Evolutionary conservation across 2,329 filamentous ascomycete species (phyloP), one percentile per base, ranked within the genome.

Genomic region (Bipolaris zeicola): DNA sequence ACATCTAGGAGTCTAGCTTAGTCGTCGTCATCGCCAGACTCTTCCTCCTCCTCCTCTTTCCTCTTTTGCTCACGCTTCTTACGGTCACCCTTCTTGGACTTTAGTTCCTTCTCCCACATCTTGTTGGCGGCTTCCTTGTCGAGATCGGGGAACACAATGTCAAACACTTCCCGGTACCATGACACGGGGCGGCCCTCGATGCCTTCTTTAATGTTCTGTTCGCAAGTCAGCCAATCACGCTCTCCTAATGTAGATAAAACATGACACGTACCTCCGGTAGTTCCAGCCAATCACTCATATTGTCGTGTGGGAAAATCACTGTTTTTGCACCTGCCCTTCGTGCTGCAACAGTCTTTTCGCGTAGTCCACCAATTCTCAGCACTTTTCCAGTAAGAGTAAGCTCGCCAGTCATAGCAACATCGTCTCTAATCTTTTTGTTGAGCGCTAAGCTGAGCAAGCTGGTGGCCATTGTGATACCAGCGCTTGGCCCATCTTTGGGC

Each of bases 391-490:
- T 99, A 50, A 99, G 87, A 1, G 96, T 99, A 62, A 99, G 82
- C 78, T 99, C 95, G 62, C 95, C 95, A 1, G 95, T 99, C 95
- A 99, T 99, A 57, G 96, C 94, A 65, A 98, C 88, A 0, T 91
- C 92, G 6, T 94, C 91, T 71, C 92, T 84, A 47, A 99, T 83
- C 14, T 89, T 84, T 43, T 85, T 84, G 64, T 96, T 87, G 37
- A 98, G 80, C 7, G 92, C 94, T 60, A 99, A 81, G 50, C 90
- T 94, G 48, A 99, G 82, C 68, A 99, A 79, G 56, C 90, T 92
- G 6, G 92, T 96, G n/a, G 95, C 90, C 95, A 99, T 99, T 6
- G 95, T 99, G 71, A 99, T 95, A 74, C 95, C 95, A 18, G 95
- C 95, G 44, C 74, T 78, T 0, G 81, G 81, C 11, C 81, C 95